Conservation (phyloP, 2,329 filamentous ascomycete genomes). For the Talaromyces sp. region DNA sequence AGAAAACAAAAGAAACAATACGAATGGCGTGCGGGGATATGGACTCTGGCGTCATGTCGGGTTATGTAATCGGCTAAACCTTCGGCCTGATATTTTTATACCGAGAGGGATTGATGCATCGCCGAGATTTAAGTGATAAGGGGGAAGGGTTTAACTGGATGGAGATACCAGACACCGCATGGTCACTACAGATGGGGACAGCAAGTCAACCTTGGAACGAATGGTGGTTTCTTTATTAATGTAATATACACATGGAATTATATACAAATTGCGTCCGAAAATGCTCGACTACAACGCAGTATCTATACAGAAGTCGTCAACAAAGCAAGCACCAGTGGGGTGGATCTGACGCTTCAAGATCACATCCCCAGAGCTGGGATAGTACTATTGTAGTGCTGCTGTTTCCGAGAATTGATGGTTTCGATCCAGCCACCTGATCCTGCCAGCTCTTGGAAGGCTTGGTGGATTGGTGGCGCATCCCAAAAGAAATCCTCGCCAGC, state of each 20-base stretch:
- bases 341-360: not conserved
- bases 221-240: too few species aligned
- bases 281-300: too few species aligned
- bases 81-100: not conserved
- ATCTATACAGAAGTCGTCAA: not conserved
- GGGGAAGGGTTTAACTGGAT: not conserved
- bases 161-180: too few species aligned
- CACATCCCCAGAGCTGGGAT: not conserved
- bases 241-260: too few species aligned
- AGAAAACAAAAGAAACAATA: slow-evolving; percentile 16
- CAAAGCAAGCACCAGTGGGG: not conserved
- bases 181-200: too few species aligned
- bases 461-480: slow-evolving; percentile 35
- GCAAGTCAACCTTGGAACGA: too few species aligned
- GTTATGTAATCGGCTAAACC: slow-evolving; percentile 20
- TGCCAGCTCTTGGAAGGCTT: slow-evolving; percentile 30
- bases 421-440: slow-evolving; percentile 32
- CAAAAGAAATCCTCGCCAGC: slow-evolving; percentile 30
- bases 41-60: slow-evolving; percentile 20
- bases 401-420: not conserved
- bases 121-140: too few species aligned
- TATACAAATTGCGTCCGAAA: too few species aligned
- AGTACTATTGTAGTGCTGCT: not conserved
- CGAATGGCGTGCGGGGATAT: slow-evolving; percentile 23
- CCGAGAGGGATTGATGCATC: not conserved